phyloP scores from a whole-genome alignment of 768 basidiomycete species.

The Dacryopinax spathularia region DNA sequence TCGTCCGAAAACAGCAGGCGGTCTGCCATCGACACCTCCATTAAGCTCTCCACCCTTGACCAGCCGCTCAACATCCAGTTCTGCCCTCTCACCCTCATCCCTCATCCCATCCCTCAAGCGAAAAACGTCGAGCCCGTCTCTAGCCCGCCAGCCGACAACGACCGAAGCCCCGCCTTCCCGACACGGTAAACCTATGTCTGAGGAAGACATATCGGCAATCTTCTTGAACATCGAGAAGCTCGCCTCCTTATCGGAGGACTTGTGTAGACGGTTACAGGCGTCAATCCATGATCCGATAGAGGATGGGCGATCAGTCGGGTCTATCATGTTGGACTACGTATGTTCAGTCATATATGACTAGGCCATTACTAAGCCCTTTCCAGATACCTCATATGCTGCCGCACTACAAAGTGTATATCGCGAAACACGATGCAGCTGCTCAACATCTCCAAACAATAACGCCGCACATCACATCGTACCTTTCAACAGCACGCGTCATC shows the following conservation, averaged over 20 bases:
- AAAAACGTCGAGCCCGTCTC: constrained; percentile 24
- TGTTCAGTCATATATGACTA: not conserved
- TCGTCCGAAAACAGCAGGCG: not conserved
- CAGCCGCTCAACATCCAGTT: constrained; percentile 8
- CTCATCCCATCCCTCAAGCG: constrained; percentile 24
- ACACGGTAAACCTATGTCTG: constrained; percentile 45
- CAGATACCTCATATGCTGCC: constrained; percentile 58
- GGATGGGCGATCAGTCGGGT: not conserved
- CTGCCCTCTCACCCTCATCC: constrained; percentile 31
- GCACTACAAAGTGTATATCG: constrained; percentile 68
- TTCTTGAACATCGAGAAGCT: constrained; percentile 67
- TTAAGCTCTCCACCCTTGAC: constrained; percentile 7
- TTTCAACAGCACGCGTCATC: constrained; percentile 47
- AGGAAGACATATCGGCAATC: constrained; percentile 53
- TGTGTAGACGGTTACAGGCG: constrained; percentile 18
- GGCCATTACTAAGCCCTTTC: constrained; percentile 5
- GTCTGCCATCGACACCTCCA: not conserved
- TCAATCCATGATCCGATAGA: not conserved
- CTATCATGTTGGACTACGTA: not conserved
- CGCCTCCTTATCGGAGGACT: constrained; percentile 52
- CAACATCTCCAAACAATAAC: constrained; percentile 45
- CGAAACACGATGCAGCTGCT: constrained; percentile 59
- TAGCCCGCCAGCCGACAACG: constrained; percentile 37
- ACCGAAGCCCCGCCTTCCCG: constrained; percentile 13
- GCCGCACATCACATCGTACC: constrained; percentile 49